Conservation (phyloP, 148 eudicot species). For the Mesembryanthemum crystallinum region DNA sequence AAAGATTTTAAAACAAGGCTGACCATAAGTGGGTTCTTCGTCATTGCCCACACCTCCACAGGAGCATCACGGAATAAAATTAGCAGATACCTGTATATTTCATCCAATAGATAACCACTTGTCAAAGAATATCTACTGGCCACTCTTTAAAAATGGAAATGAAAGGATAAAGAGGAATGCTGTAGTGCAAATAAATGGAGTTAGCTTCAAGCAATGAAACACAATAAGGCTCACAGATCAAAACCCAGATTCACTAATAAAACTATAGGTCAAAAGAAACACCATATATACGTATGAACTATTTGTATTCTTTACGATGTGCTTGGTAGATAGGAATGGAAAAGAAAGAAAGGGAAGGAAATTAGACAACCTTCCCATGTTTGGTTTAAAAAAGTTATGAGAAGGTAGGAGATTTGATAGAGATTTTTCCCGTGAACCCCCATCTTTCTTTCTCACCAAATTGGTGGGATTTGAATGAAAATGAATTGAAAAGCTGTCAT, state of each 20-base stretch:
- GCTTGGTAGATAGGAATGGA: no score
- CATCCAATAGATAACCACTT: background rate
- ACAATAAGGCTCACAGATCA: background rate
- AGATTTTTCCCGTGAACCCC: no score
- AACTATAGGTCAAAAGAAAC: background rate
- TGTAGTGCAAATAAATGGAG: background rate
- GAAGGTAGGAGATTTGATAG: no score
- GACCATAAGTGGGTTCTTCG: conserved; percentile 98
- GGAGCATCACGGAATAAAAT: conserved; percentile 99
- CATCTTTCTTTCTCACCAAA: no score
- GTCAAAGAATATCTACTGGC: background rate
- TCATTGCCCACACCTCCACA: conserved; percentile 99
- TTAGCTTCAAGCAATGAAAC: background rate
- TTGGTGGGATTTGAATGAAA: no score
- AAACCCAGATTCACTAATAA: background rate
- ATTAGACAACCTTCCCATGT: no score
- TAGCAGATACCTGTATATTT: conserved; percentile 72
- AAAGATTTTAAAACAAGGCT: conserved; percentile 28
- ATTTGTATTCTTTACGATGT: no score
- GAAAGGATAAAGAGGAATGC: background rate
- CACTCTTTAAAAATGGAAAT: background rate
- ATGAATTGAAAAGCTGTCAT: no score
- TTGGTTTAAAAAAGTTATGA: no score
- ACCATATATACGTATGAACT: background rate
- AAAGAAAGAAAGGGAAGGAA: no score